phyloP scores from a whole-genome alignment of 1,139 yeast genomes.

The Yarrowia galli region DNA sequence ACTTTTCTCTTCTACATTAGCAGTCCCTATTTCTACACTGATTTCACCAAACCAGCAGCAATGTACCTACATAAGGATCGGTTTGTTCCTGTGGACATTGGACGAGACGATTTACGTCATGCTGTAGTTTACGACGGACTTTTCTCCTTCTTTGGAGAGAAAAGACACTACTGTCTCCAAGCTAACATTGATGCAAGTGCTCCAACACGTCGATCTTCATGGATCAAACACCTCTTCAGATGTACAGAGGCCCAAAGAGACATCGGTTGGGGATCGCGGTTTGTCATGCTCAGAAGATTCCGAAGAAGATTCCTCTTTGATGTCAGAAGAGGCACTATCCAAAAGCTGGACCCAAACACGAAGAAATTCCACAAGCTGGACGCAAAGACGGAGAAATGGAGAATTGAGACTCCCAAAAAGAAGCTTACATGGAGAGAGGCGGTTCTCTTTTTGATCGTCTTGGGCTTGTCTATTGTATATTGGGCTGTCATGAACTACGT shows the following conservation, averaged over 20 bases:
- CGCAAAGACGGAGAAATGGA: too few relatives aligned
- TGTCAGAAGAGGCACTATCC: not conserved
- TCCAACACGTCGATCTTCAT: not conserved
- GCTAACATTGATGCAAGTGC: not conserved
- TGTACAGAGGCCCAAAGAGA: not conserved
- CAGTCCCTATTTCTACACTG: not conserved
- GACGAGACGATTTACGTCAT: not conserved
- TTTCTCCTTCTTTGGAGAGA: not conserved
- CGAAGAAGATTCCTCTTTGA: not conserved
- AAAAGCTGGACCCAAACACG: too few relatives aligned
- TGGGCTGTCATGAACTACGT: too few relatives aligned
- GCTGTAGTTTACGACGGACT: conserved; percentile 8
- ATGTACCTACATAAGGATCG: not conserved
- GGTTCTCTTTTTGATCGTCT: too few relatives aligned
- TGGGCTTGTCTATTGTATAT: too few relatives aligned
- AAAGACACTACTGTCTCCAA: not conserved
- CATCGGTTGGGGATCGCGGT: not conserved
- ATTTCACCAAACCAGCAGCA: not conserved
- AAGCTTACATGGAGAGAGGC: too few relatives aligned
- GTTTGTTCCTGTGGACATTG: not conserved
- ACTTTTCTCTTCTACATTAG: not conserved
- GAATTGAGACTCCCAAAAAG: too few relatives aligned
- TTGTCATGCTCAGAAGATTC: not conserved
- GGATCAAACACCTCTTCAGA: not conserved
- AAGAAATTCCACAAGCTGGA: too few relatives aligned